phyloP scores from a whole-genome alignment of 2,329 filamentous ascomycete genomes.

The Fusarium decemcellulare region DNA sequence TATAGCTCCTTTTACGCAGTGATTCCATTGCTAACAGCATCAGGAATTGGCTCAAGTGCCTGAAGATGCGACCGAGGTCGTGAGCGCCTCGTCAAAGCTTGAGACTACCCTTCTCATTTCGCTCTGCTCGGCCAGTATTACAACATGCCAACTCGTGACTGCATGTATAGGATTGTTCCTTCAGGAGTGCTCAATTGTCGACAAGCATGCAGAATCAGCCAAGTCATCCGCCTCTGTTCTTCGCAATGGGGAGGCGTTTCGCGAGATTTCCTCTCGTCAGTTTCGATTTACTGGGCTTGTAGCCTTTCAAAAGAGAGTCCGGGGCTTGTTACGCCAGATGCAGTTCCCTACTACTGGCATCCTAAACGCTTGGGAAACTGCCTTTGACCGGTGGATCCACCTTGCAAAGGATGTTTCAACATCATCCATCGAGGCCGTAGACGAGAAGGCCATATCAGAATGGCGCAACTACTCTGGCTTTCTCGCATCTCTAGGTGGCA shows the following conservation, averaged over 20 bases:
- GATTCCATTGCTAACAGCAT: conserved; percentile 22
- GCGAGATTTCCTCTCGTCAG: conserved; percentile 73
- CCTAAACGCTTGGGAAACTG: conserved; percentile 75
- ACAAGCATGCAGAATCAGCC: conserved; percentile 63
- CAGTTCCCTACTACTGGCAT: conserved; percentile 76
- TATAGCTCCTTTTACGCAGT: neutral
- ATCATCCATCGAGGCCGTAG: conserved; percentile 63
- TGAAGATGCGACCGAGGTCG: conserved; percentile 69
- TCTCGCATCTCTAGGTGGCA: conserved; percentile 75
- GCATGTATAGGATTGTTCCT: conserved; percentile 73
- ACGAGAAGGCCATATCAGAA: conserved; percentile 71
- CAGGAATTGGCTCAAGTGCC: conserved; percentile 69
- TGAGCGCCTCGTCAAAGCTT: conserved; percentile 66
- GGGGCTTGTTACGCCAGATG: conserved; percentile 71
- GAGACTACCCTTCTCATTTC: conserved; percentile 75
- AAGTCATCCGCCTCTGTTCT: conserved; percentile 68
- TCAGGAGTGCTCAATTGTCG: conserved; percentile 71
- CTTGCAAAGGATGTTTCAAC: conserved; percentile 74
- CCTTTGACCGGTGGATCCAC: conserved; percentile 75
- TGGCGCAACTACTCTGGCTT: conserved; percentile 81
- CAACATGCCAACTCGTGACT: conserved; percentile 75
- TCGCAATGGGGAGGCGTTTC: conserved; percentile 72
- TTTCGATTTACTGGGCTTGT: conserved; percentile 79
- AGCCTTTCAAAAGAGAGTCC: conserved; percentile 77
- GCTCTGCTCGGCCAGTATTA: conserved; percentile 75